phyloP scores from a whole-genome alignment of 768 basidiomycete genomes.

The Mycena rebaudengoi region DNA sequence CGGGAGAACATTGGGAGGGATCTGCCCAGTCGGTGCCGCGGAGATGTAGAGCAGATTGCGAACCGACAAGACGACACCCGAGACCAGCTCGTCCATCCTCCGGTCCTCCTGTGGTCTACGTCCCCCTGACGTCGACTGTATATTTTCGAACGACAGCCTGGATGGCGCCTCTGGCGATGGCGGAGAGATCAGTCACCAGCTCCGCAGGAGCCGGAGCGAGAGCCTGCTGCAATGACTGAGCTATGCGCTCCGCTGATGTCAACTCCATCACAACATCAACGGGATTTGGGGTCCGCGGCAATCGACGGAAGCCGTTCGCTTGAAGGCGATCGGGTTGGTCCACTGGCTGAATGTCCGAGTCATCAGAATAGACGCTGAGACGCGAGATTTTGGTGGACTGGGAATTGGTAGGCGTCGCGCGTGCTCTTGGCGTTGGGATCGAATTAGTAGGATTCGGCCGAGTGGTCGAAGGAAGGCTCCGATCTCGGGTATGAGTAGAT shows the following conservation, averaged over 20 bases:
- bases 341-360: conserved; percentile 73
- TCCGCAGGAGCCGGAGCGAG: conserved; percentile 67
- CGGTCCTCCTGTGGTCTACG: conserved; percentile 57
- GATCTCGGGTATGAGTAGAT: conserved; percentile 25
- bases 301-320: conserved; percentile 20
- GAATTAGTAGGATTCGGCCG: conserved; percentile 23
- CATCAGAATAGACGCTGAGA: conserved; percentile 80
- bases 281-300: conserved; percentile 6
- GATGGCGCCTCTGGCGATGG: conserved; percentile 66
- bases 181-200: conserved; percentile 67
- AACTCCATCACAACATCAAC: conserved; percentile 50
- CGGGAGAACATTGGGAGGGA: conserved; percentile 63
- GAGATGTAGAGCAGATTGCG: conserved; percentile 80
- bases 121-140: conserved; percentile 53
- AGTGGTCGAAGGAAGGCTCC: conserved; percentile 19
- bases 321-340: conserved; percentile 41
- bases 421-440: conserved; percentile 34
- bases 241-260: conserved; percentile 74
- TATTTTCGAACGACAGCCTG: conserved; percentile 68
- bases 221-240: conserved; percentile 68
- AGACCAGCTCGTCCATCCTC: conserved; percentile 70
- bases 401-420: conserved; percentile 23
- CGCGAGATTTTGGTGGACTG: conserved; percentile 44
- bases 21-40: conserved; percentile 65
- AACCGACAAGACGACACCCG: conserved; percentile 71